These are phyloP conservation scores for Passalora sequoiae DNA, from an alignment of 2,329 filamentous ascomycete species.

Conservation along the genomic window DNA sequence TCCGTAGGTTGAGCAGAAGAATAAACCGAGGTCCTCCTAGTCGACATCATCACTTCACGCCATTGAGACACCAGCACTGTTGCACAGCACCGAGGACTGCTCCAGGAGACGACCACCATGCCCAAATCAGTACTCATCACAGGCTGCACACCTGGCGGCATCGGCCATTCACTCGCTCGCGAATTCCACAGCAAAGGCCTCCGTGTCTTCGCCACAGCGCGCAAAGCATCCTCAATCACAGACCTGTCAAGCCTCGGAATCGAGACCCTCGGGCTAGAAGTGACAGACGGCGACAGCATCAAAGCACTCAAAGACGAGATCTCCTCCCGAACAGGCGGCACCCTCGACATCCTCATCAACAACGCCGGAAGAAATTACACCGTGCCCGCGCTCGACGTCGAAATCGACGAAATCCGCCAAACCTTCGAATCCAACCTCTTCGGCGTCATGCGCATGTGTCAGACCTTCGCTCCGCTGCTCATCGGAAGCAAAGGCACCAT, in stretches of 20 bases:
- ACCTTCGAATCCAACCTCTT: slow-evolving; percentile 55
- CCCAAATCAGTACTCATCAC: slow-evolving; percentile 33
- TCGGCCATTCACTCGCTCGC: slow-evolving; percentile 54
- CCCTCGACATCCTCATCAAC: slow-evolving; percentile 55
- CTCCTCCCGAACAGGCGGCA: slow-evolving; percentile 42
- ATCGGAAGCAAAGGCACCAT: slow-evolving; percentile 42
- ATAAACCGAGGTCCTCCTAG: no score
- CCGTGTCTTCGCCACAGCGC: slow-evolving; percentile 55
- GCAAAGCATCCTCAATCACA: slow-evolving; percentile 46
- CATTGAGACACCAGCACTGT: no score
- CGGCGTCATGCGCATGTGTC: slow-evolving; percentile 53
- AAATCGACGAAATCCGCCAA: slow-evolving; percentile 43
- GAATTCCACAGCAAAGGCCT: slow-evolving; percentile 52
- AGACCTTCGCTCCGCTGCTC: slow-evolving; percentile 52
- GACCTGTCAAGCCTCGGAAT: slow-evolving; percentile 49
- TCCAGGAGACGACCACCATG: no score
- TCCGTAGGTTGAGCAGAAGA: no score
- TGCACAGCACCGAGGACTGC: no score
- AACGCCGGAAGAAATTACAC: slow-evolving; percentile 52
- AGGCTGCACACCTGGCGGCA: slow-evolving; percentile 50
- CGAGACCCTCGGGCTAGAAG: slow-evolving; percentile 52
- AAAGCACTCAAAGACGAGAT: slow-evolving; percentile 45
- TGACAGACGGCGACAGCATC: slow-evolving; percentile 48
- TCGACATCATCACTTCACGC: no score
- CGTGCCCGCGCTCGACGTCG: slow-evolving; percentile 50